phyloP scores from a whole-genome alignment of 1,284 basidiomycete genomes.

The Cutaneotrichosporon cutaneum region DNA sequence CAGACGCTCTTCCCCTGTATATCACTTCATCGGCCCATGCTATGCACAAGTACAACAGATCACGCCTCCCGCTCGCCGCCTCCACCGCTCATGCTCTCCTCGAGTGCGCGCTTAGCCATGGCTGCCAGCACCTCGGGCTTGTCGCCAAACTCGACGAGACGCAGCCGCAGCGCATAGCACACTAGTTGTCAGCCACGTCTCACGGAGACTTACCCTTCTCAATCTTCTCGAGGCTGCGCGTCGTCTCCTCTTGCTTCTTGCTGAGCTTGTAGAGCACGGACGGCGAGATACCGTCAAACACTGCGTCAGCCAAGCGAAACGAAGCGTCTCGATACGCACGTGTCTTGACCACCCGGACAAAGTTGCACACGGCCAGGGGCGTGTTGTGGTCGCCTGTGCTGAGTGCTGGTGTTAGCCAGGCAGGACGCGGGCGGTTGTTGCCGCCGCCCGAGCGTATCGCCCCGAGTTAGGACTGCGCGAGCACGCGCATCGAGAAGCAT shows the following conservation, averaged over 20 bases:
- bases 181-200: constrained; percentile 30
- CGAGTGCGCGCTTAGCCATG: constrained; percentile 51
- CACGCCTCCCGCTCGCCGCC: constrained; percentile 12
- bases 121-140: constrained; percentile 49
- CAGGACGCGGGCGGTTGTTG: background rate
- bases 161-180: constrained; percentile 50
- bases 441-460: constrained; percentile 1
- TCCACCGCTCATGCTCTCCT: constrained; percentile 35
- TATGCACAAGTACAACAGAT: constrained; percentile 6
- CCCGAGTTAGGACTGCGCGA: background rate
- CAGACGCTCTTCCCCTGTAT: background rate
- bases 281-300: constrained; percentile 41
- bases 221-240: constrained; percentile 84
- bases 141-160: constrained; percentile 51
- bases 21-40: constrained; percentile 1
- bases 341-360: constrained; percentile 75
- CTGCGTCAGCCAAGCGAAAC: constrained; percentile 19
- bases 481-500: background rate
- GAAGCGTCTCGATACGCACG: background rate
- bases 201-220: constrained; percentile 69
- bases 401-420: constrained; percentile 46
- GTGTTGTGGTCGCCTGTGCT: constrained; percentile 68
- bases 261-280: constrained; percentile 58
- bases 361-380: constrained; percentile 68
- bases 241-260: constrained; percentile 85